These are phyloP conservation scores for Pinus tabuliformis DNA, from an alignment of 75 land plant species.

Conservation along the genomic window DNA sequence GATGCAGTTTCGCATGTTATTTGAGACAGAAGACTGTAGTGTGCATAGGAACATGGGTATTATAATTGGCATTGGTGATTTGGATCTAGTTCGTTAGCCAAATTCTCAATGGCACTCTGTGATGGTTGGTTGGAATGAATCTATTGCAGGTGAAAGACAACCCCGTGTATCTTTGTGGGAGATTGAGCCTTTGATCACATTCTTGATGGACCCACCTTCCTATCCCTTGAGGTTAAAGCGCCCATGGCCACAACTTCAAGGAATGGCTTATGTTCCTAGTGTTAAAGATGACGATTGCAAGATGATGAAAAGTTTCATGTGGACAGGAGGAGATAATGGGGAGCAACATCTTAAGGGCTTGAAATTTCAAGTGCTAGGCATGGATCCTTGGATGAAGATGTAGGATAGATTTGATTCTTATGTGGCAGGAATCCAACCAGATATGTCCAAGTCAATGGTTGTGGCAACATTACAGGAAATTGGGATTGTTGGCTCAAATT, in stretches of 20 bases:
- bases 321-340: too few relatives aligned
- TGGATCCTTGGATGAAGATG: too few relatives aligned
- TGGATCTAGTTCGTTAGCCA: slow-evolving; percentile 80
- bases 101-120: slow-evolving; percentile 67
- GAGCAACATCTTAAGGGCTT: too few relatives aligned
- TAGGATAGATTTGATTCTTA: too few relatives aligned
- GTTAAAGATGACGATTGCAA: slow-evolving; percentile 11
- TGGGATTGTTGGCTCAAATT: too few relatives aligned
- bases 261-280: slow-evolving; percentile 9
- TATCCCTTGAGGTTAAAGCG: slow-evolving; percentile 52
- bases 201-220: slow-evolving; percentile 61
- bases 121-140: slow-evolving; percentile 84
- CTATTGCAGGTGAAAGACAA: slow-evolving; percentile 73
- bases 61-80: slow-evolving; percentile 86
- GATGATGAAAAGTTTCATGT: slow-evolving; percentile 26
- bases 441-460: too few relatives aligned
- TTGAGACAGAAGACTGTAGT: slow-evolving; percentile 94
- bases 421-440: too few relatives aligned
- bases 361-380: too few relatives aligned
- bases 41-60: slow-evolving; percentile 65
- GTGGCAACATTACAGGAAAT: too few relatives aligned
- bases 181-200: slow-evolving; percentile 73
- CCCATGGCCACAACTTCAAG: slow-evolving; percentile 48
- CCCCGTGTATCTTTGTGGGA: slow-evolving; percentile 74
- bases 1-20: slow-evolving; percentile 90